Evolutionary conservation across 768 basidiomycete genomes (phyloP), one percentile per base, ranked within the genome.

Genomic region (Neoboletus subvelutipes): DNA sequence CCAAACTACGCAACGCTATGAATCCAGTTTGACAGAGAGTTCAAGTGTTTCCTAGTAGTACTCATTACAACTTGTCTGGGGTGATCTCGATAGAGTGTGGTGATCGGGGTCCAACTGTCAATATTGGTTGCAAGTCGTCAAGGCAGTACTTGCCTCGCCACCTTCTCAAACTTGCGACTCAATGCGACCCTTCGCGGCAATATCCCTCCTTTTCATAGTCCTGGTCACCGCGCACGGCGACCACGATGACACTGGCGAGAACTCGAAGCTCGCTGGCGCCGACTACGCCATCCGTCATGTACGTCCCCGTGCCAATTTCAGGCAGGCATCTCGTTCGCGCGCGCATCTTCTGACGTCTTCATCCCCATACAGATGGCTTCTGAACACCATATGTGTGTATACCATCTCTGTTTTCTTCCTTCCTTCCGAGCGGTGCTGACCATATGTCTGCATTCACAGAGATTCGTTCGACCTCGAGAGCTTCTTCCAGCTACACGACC

Each of bases 401-500:
- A 45, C 40, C 51, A 50, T 50, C 54, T 46, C 48, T 24, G 8
- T 45, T 58, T 47, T 29, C 33, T 20, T n/a, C 10, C n/a, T 17
- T 5, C 2, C 1, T 24, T 8, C 12, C 13, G 7, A 2, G n/a
- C 39, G 42, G 17, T 29, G 33, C 47, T 45, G 24, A 49, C 29
- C 33, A 36, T 43, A 6, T n/a, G 36, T 45, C 4, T 18, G 31
- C n/a, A 51, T 29, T 15, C 55, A 20, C 66, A 94, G 92, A 56
- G 90, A 93, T 68, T 83, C 84, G 40, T 96, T 92, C 63, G 94
- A 89, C 66, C 75, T 83, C 42, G 79, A 85, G 64, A 91, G 92
- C 70, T 99, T 99, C 83, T 96, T 97, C 82, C 86, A 90, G 58
- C 77, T 99, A 13, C 96, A 99, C 74, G 96, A 99, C 75, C 78